phyloP scores from a whole-genome alignment of 768 basidiomycete genomes.

The Lanmaoa rubissima region DNA sequence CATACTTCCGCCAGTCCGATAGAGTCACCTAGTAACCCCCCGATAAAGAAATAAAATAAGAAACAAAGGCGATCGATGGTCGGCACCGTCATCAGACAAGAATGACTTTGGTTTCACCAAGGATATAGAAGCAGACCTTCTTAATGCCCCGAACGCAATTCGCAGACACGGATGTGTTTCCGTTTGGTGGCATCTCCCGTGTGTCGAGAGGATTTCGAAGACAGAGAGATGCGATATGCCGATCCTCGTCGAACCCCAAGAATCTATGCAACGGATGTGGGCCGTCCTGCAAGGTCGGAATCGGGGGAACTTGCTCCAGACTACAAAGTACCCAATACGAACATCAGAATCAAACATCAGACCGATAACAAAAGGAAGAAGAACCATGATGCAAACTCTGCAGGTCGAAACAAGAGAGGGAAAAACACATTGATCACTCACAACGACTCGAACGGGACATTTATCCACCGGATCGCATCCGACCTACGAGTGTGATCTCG shows the following conservation, averaged over 20 bases:
- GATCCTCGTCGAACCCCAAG: conserved; percentile 49
- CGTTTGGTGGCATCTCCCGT: conserved; percentile 72
- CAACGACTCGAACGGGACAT: conserved; percentile 82
- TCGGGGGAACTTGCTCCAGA: conserved; percentile 63
- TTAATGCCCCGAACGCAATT: conserved; percentile 66
- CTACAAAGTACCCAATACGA: conserved; percentile 32
- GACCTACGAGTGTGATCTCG: conserved; percentile 53
- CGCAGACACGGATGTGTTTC: conserved; percentile 53
- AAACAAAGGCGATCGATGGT: background rate
- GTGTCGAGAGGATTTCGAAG: conserved; percentile 64
- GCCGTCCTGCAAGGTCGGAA: conserved; percentile 58
- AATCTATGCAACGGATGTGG: conserved; percentile 60
- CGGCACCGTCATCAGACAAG: background rate
- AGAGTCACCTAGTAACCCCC: conserved; percentile 47
- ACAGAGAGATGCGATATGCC: conserved; percentile 57
- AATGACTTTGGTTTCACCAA: background rate
- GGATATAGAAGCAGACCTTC: conserved; percentile 45
- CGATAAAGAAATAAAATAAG: background rate
- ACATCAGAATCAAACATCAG: background rate
- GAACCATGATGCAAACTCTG: background rate
- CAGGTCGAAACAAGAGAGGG: background rate
- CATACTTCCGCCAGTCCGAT: conserved; percentile 55
- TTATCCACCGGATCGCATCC: conserved; percentile 56
- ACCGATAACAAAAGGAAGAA: background rate
- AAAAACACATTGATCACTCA: conserved; percentile 39